A percentile compares a stretch with the other conserved stretches of the same genome.
Conservation (phyloP, 176 grass and related monocot genomes). For the Oryza coarctata region DNA sequence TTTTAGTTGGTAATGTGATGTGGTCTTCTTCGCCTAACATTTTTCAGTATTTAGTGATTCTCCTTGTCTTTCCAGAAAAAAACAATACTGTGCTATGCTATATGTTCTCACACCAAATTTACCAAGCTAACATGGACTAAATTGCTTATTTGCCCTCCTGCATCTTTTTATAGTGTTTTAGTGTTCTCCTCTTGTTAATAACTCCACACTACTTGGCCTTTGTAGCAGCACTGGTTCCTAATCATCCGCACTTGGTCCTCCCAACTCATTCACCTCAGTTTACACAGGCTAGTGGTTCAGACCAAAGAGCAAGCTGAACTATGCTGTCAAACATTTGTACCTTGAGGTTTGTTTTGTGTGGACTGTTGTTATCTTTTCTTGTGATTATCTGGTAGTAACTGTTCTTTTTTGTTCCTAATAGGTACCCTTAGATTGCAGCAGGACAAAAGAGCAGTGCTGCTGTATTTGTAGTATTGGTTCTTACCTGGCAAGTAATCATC, state of each 20-base stretch:
- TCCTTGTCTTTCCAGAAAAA: not conserved
- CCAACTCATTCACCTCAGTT: conserved; percentile 71
- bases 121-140: not conserved
- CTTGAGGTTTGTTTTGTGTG: conserved; percentile 52
- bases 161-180: not conserved
- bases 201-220: conserved; percentile 23
- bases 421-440: conserved; percentile 93
- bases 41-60: not conserved
- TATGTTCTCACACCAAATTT: not conserved
- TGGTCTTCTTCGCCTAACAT: not conserved
- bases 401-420: conserved; percentile 30
- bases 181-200: not conserved
- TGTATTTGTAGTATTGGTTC: conserved; percentile 52
- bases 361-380: conserved; percentile 9
- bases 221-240: conserved; percentile 54
- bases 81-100: not conserved
- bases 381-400: not conserved
- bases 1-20: conserved; percentile 65
- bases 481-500: conserved; percentile 59
- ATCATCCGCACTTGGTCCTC: conserved; percentile 65
- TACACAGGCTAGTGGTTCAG: conserved; percentile 69
- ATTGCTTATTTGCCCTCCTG: not conserved
- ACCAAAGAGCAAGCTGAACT: conserved; percentile 84
- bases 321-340: conserved; percentile 42
- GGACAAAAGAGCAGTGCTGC: conserved; percentile 75